Evolutionary conservation across 352 stramenopile species (phyloP).

Genomic region (Elongisporangium undulatum): DNA sequence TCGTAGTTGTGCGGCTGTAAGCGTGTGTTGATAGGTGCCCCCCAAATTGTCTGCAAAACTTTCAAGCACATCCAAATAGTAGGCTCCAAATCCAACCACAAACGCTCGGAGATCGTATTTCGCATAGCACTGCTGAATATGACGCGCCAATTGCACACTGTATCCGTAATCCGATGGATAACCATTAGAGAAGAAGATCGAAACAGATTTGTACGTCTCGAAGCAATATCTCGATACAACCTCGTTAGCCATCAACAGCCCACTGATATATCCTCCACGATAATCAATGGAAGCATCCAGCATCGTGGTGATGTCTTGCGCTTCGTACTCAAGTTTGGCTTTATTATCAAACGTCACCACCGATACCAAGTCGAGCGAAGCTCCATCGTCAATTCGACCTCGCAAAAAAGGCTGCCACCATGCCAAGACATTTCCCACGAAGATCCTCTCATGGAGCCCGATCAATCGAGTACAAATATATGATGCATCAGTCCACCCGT

Average conservation of each 20-base stretch:
- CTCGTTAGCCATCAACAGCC: slow-evolving; percentile 38
- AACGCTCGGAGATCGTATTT: slow-evolving; percentile 57
- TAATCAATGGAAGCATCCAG: slow-evolving; percentile 9
- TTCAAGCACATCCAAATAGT: slow-evolving; percentile 48
- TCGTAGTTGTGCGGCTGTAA: too few relatives aligned
- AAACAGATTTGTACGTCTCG: slow-evolving; percentile 36
- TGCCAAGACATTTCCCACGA: slow-evolving; percentile 27
- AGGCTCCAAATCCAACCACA: slow-evolving; percentile 52
- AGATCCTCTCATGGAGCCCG: slow-evolving; percentile 34
- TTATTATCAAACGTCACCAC: slow-evolving; percentile 35
- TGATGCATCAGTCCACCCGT: slow-evolving; percentile 30
- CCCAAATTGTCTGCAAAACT: slow-evolving; percentile 37
- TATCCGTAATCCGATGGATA: slow-evolving; percentile 21
- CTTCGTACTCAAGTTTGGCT: slow-evolving; percentile 24
- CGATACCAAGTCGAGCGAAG: slow-evolving; percentile 33
- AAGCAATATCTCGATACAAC: slow-evolving; percentile 57
- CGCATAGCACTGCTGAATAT: slow-evolving; percentile 41
- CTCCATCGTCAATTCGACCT: slow-evolving; percentile 28
- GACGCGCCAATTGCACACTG: slow-evolving; percentile 29
- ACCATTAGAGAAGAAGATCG: slow-evolving; percentile 60
- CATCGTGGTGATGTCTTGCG: slow-evolving; percentile 20
- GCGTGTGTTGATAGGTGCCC: slow-evolving; percentile 35
- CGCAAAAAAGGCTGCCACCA: slow-evolving; percentile 32
- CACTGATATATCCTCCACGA: slow-evolving; percentile 24
- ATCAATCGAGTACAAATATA: slow-evolving; percentile 46